phyloP scores from a whole-genome alignment of 2,329 filamentous ascomycete species.

The Pseudohalonectria lignicola region DNA sequence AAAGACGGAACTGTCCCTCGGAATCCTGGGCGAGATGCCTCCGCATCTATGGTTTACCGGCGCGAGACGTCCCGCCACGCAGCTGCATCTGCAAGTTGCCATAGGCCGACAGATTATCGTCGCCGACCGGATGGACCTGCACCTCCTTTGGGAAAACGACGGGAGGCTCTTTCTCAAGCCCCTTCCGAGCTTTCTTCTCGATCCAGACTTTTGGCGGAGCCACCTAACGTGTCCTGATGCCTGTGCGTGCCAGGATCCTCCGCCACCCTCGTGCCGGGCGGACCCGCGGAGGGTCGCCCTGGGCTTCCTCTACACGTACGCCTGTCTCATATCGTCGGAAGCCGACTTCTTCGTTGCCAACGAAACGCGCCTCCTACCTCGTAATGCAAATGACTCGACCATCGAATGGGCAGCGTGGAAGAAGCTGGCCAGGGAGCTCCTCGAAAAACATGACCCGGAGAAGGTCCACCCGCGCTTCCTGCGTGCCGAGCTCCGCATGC shows the following conservation, averaged over 20 bases:
- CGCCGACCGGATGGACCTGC: conserved; percentile 3
- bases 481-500: conserved; percentile 10
- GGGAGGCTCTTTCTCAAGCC: conserved; percentile 4
- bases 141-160: conserved; percentile 3
- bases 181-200: conserved; percentile 3
- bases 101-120: conserved; percentile 1
- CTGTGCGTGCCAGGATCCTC: conserved; percentile 3
- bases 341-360: conserved; percentile 10
- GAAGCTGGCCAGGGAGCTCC: conserved; percentile 6
- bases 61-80: background rate
- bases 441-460: conserved; percentile 3
- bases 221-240: conserved; percentile 4
- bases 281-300: conserved; percentile 5
- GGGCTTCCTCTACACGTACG: conserved; percentile 11
- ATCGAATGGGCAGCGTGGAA: conserved; percentile 8
- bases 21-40: background rate
- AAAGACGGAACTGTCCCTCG: conserved; percentile 1
- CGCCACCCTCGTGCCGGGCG: conserved; percentile 1
- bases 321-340: conserved; percentile 9
- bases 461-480: conserved; percentile 10
- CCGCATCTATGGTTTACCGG: conserved; percentile 2
- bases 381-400: conserved; percentile 4
- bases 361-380: conserved; percentile 8
- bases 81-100: conserved; percentile 3
- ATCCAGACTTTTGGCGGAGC: background rate